Conservation (phyloP, 2,329 filamentous ascomycete species). For the Ampelomyces quisqualis region DNA sequence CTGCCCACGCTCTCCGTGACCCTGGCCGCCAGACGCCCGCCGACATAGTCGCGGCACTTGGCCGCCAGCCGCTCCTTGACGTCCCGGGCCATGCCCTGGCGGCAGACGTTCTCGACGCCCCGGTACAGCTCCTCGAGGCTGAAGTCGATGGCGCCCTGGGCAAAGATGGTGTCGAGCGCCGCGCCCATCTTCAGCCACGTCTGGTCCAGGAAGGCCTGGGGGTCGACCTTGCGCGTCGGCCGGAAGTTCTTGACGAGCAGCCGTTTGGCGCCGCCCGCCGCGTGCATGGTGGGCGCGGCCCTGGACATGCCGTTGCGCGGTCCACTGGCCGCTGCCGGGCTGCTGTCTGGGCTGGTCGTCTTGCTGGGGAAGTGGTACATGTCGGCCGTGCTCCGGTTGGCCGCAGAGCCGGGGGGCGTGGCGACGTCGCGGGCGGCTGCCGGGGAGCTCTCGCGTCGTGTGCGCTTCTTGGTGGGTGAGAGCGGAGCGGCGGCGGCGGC, state of each 20-base stretch:
- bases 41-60: conserved; percentile 66
- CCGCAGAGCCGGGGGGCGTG: too few species aligned
- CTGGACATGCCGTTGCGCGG: conserved; percentile 42
- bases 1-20: conserved; percentile 59
- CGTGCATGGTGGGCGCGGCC: conserved; percentile 67
- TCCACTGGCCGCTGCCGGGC: conserved; percentile 43
- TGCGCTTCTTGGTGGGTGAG: conserved; percentile 36
- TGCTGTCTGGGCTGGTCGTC: conserved; percentile 44
- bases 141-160: conserved; percentile 56
- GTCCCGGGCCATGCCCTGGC: conserved; percentile 69
- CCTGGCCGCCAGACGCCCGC: conserved; percentile 56
- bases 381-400: conserved; percentile 35
- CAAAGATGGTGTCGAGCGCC: conserved; percentile 73
- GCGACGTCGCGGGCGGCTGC: conserved; percentile 11
- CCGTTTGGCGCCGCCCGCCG: conserved; percentile 68
- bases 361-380: conserved; percentile 43
- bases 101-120: conserved; percentile 87
- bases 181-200: conserved; percentile 72
- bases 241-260: conserved; percentile 93
- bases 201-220: conserved; percentile 75
- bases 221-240: conserved; percentile 62
- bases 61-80: conserved; percentile 67
- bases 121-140: conserved; percentile 90
- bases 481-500: conserved; percentile 25
- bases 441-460: conserved; percentile 29